A percentile compares a stretch with the other conserved stretches of the same genome.
phyloP scores from a whole-genome alignment of 164 flowering plant genomes.

The Liquidambar formosana region DNA sequence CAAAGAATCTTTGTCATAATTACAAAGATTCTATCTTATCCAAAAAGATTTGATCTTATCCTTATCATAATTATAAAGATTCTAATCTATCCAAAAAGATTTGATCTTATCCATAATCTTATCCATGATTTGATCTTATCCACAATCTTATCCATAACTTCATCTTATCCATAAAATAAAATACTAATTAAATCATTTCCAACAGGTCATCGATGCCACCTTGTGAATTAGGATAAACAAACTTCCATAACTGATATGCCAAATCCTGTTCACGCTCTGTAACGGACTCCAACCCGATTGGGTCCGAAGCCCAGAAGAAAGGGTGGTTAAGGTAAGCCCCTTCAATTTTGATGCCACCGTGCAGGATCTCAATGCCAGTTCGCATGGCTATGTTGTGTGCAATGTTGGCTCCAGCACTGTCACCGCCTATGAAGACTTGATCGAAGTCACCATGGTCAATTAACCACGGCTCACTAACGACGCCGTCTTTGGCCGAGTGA shows the following conservation, averaged over 20 bases:
- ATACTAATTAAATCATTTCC: too few species aligned
- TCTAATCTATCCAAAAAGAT: too few species aligned
- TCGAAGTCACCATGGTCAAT: constrained; percentile 37
- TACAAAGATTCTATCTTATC: too few species aligned
- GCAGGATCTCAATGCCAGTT: constrained; percentile 15
- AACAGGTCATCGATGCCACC: constrained; percentile 18
- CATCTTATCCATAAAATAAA: too few species aligned
- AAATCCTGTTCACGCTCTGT: not conserved
- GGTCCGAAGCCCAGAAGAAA: not conserved
- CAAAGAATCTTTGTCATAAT: too few species aligned
- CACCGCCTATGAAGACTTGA: constrained; percentile 52
- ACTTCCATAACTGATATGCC: not conserved
- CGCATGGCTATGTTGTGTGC: constrained; percentile 35
- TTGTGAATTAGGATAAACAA: not conserved
- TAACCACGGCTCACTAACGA: constrained; percentile 44
- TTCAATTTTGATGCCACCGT: constrained; percentile 16
- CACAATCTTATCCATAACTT: too few species aligned
- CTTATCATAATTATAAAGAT: too few species aligned
- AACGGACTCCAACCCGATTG: not conserved
- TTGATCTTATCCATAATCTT: too few species aligned
- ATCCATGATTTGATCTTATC: too few species aligned
- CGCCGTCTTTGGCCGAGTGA: constrained; percentile 10
- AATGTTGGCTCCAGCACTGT: constrained; percentile 64
- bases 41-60: too few species aligned
- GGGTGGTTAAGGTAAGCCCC: constrained; percentile 12